phyloP scores from a whole-genome alignment of 2,329 filamentous ascomycete species.

The Cadophora sp. region DNA sequence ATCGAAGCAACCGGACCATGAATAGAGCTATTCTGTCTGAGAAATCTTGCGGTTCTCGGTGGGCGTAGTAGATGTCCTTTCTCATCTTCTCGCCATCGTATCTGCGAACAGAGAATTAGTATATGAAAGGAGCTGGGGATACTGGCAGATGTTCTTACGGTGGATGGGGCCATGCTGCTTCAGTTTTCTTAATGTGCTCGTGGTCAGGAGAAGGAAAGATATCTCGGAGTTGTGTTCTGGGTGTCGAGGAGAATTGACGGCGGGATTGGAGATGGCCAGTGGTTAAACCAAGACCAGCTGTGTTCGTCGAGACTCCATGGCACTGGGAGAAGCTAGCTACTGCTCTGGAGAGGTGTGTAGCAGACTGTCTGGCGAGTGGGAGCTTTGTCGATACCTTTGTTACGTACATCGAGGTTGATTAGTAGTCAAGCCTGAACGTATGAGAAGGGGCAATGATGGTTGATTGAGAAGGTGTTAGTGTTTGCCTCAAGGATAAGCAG shows the following conservation, averaged over 20 bases:
- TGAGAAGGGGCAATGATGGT: constrained; percentile 7
- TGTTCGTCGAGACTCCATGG: constrained; percentile 29
- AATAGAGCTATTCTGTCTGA: constrained; percentile 82
- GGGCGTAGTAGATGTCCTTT: constrained; percentile 71
- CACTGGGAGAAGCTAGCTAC: constrained; percentile 37
- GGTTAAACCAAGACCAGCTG: constrained; percentile 29
- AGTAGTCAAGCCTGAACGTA: constrained; percentile 20
- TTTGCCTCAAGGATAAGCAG: constrained; percentile 16
- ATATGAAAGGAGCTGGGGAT: neutral
- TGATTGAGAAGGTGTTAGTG: constrained; percentile 13
- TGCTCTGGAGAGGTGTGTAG: constrained; percentile 40
- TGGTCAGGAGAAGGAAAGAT: constrained; percentile 45
- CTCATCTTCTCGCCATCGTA: constrained; percentile 84
- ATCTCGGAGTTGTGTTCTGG: constrained; percentile 39
- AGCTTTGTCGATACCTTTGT: constrained; percentile 38
- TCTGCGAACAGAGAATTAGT: constrained; percentile 46
- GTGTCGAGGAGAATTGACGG: constrained; percentile 42
- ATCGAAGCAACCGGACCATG: constrained; percentile 77
- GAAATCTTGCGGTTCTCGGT: constrained; percentile 74
- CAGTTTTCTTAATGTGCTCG: constrained; percentile 62
- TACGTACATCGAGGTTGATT: constrained; percentile 40
- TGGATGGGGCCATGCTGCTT: constrained; percentile 66
- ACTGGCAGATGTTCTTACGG: constrained; percentile 33
- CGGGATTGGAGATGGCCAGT: constrained; percentile 26
- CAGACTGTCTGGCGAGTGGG: constrained; percentile 37